Conservation (phyloP, 495 filamentous ascomycete species). For the Penicillium taxi region DNA sequence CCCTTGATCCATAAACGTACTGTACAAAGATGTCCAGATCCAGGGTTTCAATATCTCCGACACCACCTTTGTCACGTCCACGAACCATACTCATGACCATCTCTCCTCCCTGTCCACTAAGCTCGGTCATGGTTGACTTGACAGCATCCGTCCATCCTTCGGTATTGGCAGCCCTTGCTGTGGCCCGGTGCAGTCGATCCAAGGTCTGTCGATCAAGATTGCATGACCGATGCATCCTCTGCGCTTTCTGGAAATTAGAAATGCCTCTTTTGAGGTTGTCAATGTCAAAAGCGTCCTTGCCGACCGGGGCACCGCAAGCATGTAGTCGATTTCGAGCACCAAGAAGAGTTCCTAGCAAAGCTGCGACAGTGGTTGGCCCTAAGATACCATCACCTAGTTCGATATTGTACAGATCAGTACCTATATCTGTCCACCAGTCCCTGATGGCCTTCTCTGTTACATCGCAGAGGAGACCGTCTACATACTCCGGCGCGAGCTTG, state of each 20-base stretch:
- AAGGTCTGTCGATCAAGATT: slow-evolving; percentile 78
- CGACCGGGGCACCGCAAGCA: slow-evolving; percentile 69
- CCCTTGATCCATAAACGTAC: slow-evolving; percentile 65
- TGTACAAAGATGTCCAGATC: slow-evolving; percentile 79
- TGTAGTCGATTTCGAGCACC: slow-evolving; percentile 84
- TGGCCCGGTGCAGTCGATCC: slow-evolving; percentile 67
- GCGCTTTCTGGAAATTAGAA: slow-evolving; percentile 76
- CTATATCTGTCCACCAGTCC: slow-evolving; percentile 96
- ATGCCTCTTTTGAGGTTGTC: slow-evolving; percentile 74
- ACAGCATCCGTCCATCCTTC: slow-evolving; percentile 82
- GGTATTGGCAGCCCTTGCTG: slow-evolving; percentile 78
- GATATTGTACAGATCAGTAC: slow-evolving; percentile 78
- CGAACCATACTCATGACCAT: slow-evolving; percentile 91
- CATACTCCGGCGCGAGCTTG: slow-evolving; percentile 80
- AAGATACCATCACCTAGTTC: slow-evolving; percentile 89
- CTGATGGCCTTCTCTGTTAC: slow-evolving; percentile 81
- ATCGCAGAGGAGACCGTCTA: slow-evolving; percentile 89
- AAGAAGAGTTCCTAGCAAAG: slow-evolving; percentile 76
- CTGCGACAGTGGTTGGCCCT: slow-evolving; percentile 87
- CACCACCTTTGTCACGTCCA: slow-evolving; percentile 77
- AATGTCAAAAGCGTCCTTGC: slow-evolving; percentile 90
- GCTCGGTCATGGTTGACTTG: slow-evolving; percentile 88
- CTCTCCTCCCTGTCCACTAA: slow-evolving; percentile 90
- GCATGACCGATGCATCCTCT: slow-evolving; percentile 69
- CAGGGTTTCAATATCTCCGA: slow-evolving; percentile 83